Evolutionary conservation across 2,329 filamentous ascomycete species (phyloP), one percentile per base, ranked within the genome.

Genomic region (Fusarium secorum): DNA sequence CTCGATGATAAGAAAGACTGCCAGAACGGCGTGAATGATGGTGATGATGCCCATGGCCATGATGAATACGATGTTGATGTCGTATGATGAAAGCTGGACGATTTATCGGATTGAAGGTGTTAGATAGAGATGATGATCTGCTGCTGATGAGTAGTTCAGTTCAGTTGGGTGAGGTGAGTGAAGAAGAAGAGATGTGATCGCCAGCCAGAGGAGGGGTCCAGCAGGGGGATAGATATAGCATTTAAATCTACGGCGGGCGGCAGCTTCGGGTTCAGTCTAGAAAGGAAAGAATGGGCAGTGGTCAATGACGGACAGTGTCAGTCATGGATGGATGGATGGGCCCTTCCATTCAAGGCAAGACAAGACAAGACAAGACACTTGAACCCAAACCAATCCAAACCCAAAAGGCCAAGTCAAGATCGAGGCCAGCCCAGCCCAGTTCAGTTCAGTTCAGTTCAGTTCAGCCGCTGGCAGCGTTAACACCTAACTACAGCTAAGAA

Each of bases 1-100:
- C 74, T 94, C 89, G 71, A 95, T 89, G 68, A 96, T 84, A 38
- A 90, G 85, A 74, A 97, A 88, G 42, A 93, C 72, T 15, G 85
- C 86, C 75, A 95, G 91, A 53, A 88, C 83, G 64, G 87, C 85
- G 78, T 94, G 92, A 42, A 92, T 83, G 42, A 90, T 87, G 72
- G 89, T 83, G 41, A 89, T 83, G 76, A 89, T 86, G 66, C 82
- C 83, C 76, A 87, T 79, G 33, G 82, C 81, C 88, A 89, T 88
- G 53, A 71, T 80, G 78, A 56, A 17, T 46, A 28, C 28, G 39
- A 26, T 56, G 11, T 38, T 28, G 11, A 24, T 55, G 48, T 57
- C 41, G 46, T 39, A 20, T 22, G 26, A 32, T 42, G 26, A 9
- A 48, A 22, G n/a, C n/a, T 48, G n/a, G 4, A 28, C 28, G 38